These are phyloP conservation scores for Globisporangium radiosum DNA, from an alignment of 352 stramenopile species.

Conservation along the genomic window DNA sequence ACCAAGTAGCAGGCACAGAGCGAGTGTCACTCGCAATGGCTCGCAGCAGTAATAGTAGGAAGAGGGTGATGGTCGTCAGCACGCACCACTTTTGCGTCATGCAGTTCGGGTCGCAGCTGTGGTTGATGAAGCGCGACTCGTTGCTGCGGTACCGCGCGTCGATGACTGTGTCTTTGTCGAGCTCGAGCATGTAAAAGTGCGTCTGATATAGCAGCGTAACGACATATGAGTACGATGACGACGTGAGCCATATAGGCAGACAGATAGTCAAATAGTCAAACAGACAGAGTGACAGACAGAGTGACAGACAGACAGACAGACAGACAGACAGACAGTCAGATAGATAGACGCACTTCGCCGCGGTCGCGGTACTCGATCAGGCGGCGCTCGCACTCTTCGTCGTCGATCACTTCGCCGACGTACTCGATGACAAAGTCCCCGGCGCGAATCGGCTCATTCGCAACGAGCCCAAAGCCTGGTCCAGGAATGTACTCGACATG, in stretches of 20 bases:
- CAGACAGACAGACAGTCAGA: background rate
- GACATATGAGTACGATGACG: background rate
- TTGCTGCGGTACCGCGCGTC: constrained; percentile 88
- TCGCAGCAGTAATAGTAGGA: background rate
- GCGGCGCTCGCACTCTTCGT: constrained; percentile 66
- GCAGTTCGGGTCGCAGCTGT: constrained; percentile 93
- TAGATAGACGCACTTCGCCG: constrained; percentile 30
- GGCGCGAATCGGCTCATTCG: constrained; percentile 65
- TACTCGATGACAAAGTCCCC: constrained; percentile 93
- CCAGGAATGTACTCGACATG: constrained; percentile 71
- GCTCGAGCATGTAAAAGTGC: constrained; percentile 86
- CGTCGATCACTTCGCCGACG: constrained; percentile 90
- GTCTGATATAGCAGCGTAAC: constrained; percentile 17
- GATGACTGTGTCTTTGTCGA: constrained; percentile 81
- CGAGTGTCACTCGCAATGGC: background rate
- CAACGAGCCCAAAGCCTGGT: constrained; percentile 87
- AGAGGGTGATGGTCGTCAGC: background rate
- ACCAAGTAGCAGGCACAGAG: background rate
- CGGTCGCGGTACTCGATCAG: constrained; percentile 50
- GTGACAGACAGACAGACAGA: background rate
- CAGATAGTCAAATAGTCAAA: background rate
- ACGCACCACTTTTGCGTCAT: constrained; percentile 89
- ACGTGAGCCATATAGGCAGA: too few species aligned
- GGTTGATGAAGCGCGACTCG: constrained; percentile 95
- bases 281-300: background rate